Evolutionary conservation across 2,329 filamentous ascomycete species (phyloP).

Genomic region (Fusarium duplospermum): DNA sequence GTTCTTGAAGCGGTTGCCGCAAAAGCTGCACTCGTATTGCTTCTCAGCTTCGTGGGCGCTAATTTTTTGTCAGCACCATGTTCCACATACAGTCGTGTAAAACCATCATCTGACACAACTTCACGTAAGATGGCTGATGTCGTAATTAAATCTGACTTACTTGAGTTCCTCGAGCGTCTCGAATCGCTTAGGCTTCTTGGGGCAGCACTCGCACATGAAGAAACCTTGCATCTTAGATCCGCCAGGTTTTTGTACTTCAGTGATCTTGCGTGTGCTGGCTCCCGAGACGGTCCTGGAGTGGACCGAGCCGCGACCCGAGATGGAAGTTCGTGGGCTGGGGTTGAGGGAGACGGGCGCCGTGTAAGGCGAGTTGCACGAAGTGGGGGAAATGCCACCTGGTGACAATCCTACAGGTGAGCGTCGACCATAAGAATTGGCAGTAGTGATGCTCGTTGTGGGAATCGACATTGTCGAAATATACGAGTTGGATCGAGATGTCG

Average conservation of each 20-base stretch:
- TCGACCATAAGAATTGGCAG: conserved; percentile 59
- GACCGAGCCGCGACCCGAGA: conserved; percentile 52
- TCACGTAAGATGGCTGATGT: conserved; percentile 13
- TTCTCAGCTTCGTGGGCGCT: conserved; percentile 94
- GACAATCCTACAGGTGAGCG: conserved; percentile 60
- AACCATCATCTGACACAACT: conserved; percentile 12
- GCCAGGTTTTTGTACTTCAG: conserved; percentile 60
- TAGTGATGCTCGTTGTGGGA: conserved; percentile 55
- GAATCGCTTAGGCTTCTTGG: conserved; percentile 38
- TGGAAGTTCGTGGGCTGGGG: conserved; percentile 61
- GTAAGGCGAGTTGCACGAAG: conserved; percentile 62
- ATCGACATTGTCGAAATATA: conserved; percentile 61
- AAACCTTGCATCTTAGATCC: conserved; percentile 38
- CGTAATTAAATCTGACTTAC: conserved; percentile 29
- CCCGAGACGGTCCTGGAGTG: conserved; percentile 62
- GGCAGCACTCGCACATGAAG: conserved; percentile 39
- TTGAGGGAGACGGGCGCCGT: conserved; percentile 60
- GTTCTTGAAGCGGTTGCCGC: conserved; percentile 97
- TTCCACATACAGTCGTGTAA: background rate
- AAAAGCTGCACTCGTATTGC: conserved; percentile 93
- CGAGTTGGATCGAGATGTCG: conserved; percentile 58
- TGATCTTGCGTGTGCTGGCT: conserved; percentile 63
- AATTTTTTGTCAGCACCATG: conserved; percentile 40
- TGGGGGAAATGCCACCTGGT: conserved; percentile 63
- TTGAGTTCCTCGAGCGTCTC: conserved; percentile 34